Conservation (phyloP, 306 rosid genomes). For the Mucuna pruriens region DNA sequence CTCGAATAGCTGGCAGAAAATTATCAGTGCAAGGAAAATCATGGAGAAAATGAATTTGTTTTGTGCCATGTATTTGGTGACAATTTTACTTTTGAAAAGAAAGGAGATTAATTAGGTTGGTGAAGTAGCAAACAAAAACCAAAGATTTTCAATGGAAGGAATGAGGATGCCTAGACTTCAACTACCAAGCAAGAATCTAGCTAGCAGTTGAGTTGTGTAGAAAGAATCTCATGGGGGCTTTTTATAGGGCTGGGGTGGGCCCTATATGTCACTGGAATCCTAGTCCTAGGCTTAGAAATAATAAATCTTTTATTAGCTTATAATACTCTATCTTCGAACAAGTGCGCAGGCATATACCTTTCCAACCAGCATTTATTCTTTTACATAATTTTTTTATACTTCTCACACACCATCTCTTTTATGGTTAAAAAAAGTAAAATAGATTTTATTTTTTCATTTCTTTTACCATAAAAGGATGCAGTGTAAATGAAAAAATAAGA, state of each 20-base stretch:
- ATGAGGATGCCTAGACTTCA: not conserved
- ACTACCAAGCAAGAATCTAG: not conserved
- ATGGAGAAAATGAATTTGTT: slow-evolving; percentile 28
- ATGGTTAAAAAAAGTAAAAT: too few species aligned
- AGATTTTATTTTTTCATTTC: too few species aligned
- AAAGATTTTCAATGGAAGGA: not conserved
- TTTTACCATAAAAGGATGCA: too few species aligned
- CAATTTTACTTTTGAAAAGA: not conserved
- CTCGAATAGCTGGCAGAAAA: slow-evolving; percentile 23
- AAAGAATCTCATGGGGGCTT: not conserved
- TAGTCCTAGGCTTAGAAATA: not conserved
- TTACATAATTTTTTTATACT: too few species aligned
- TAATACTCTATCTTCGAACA: not conserved
- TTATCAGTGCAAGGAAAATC: slow-evolving; percentile 36
- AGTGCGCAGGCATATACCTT: not conserved
- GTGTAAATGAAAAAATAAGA: too few species aligned
- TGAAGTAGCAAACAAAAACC: not conserved
- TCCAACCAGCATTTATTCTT: not conserved
- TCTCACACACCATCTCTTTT: too few species aligned
- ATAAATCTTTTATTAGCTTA: not conserved
- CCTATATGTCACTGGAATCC: not conserved
- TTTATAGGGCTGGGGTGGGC: not conserved
- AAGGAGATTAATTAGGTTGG: not conserved
- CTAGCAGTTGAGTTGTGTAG: not conserved
- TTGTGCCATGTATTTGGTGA: slow-evolving; percentile 39